Evolutionary conservation across 352 stramenopile genomes (phyloP).

Genomic region (Sclerospora graminicola): DNA sequence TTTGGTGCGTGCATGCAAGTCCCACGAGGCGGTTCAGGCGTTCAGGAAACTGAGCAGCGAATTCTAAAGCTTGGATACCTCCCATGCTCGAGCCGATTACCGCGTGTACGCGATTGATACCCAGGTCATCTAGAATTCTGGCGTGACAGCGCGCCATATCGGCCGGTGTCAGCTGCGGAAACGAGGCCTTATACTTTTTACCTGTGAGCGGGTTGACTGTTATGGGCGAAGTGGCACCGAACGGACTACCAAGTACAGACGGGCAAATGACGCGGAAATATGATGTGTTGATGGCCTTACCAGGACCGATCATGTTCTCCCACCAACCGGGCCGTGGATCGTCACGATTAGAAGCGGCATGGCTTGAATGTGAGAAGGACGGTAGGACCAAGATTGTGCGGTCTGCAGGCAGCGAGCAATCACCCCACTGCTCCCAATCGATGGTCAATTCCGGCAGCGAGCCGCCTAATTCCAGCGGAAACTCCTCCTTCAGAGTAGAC

Average conservation of each 20-base stretch:
- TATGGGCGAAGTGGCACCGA: constrained; percentile 70
- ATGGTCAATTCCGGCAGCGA: constrained; percentile 50
- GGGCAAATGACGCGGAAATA: constrained; percentile 84
- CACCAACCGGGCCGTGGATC: constrained; percentile 78
- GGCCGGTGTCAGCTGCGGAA: constrained; percentile 75
- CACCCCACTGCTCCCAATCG: constrained; percentile 79
- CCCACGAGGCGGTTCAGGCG: constrained; percentile 58
- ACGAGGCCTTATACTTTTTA: constrained; percentile 52
- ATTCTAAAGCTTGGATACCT: constrained; percentile 83
- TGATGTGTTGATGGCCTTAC: constrained; percentile 82
- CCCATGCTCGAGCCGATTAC: constrained; percentile 85
- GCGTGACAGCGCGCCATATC: constrained; percentile 78
- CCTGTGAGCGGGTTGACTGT: constrained; percentile 48
- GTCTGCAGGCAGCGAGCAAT: constrained; percentile 50
- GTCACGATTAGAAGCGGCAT: constrained; percentile 72
- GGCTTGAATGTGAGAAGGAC: constrained; percentile 82
- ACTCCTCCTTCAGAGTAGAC: constrained; percentile 49
- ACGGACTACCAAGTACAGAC: constrained; percentile 76
- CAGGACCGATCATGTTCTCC: constrained; percentile 82
- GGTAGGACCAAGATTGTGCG: constrained; percentile 76
- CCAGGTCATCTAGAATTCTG: constrained; percentile 68
- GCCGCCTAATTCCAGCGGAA: constrained; percentile 42
- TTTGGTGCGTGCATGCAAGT: constrained; percentile 82
- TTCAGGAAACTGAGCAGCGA: constrained; percentile 72
- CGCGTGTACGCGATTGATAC: constrained; percentile 63